Percentiles rank a stretch among this genome's conserved stretches.
These are phyloP conservation scores for Tuber microsphaerosporum DNA, from an alignment of 495 filamentous ascomycete species.

Conservation along the genomic window DNA sequence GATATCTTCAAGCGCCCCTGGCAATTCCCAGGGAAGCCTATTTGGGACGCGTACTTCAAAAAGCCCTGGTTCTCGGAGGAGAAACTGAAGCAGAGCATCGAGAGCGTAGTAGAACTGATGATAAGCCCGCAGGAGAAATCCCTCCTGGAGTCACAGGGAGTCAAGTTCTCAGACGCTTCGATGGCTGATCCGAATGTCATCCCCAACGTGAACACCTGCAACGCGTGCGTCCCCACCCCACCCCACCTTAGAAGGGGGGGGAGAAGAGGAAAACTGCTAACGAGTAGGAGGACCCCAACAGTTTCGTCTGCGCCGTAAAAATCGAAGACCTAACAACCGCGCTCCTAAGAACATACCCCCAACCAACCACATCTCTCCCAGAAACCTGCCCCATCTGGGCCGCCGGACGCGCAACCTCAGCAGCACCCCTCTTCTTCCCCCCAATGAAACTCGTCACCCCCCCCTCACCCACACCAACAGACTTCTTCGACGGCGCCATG, in stretches of 20 bases:
- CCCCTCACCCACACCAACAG: slow-evolving; percentile 9
- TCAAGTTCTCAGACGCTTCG: slow-evolving; percentile 12
- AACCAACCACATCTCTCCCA: slow-evolving; percentile 76
- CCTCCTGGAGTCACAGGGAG: slow-evolving; percentile 7
- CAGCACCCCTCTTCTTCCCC: slow-evolving; percentile 42
- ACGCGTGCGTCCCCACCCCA: slow-evolving; percentile 7
- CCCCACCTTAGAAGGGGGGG: background rate
- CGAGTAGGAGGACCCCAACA: background rate
- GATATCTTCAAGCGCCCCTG: slow-evolving; percentile 41
- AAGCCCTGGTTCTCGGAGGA: slow-evolving; percentile 33
- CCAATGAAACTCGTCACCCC: slow-evolving; percentile 24
- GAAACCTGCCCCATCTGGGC: slow-evolving; percentile 48
- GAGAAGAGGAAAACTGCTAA: background rate
- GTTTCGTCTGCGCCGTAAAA: slow-evolving; percentile 72
- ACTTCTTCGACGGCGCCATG: slow-evolving; percentile 33
- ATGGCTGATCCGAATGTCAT: slow-evolving; percentile 12
- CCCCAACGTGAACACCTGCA: slow-evolving; percentile 8
- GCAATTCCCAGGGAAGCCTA: slow-evolving; percentile 28
- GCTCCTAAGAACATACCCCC: slow-evolving; percentile 83
- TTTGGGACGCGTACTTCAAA: slow-evolving; percentile 25
- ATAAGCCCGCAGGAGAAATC: slow-evolving; percentile 23
- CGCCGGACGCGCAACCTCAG: slow-evolving; percentile 42
- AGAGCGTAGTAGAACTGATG: slow-evolving; percentile 27
- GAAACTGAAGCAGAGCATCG: slow-evolving; percentile 19
- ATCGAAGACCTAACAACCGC: slow-evolving; percentile 58